phyloP scores from a whole-genome alignment of 2,329 filamentous ascomycete genomes.

The Amauroascus verrucosus region DNA sequence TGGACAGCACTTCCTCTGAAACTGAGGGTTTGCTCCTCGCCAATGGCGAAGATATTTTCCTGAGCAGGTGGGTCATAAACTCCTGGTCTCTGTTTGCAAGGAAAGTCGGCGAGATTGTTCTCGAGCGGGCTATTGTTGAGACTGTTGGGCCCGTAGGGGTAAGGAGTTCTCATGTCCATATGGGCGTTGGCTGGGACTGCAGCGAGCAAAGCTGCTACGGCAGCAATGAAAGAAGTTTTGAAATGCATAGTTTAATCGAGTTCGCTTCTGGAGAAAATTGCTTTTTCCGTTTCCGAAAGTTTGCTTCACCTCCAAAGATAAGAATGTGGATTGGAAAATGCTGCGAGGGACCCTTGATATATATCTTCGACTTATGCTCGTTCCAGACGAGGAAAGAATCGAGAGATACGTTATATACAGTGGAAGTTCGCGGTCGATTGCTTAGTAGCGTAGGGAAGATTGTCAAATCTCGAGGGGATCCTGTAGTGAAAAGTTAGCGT shows the following conservation, averaged over 20 bases:
- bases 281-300: background rate
- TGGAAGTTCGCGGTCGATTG: background rate
- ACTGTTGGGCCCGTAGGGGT: slow-evolving; percentile 46
- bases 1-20: slow-evolving; percentile 69
- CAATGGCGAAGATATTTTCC: slow-evolving; percentile 54
- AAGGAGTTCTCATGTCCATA: slow-evolving; percentile 60
- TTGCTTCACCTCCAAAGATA: background rate
- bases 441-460: background rate
- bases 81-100: slow-evolving; percentile 60
- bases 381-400: slow-evolving; percentile 10
- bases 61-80: slow-evolving; percentile 35
- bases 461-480: background rate
- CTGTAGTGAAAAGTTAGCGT: background rate
- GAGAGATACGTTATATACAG: background rate
- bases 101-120: slow-evolving; percentile 56
- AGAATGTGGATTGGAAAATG: background rate
- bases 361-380: slow-evolving; percentile 5
- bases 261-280: background rate
- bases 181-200: slow-evolving; percentile 57
- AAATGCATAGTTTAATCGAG: slow-evolving; percentile 21
- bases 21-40: slow-evolving; percentile 49
- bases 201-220: slow-evolving; percentile 9
- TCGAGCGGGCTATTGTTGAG: slow-evolving; percentile 57
- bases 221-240: slow-evolving; percentile 19
- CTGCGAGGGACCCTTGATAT: background rate